Evolutionary conservation across 495 filamentous ascomycete genomes (phyloP), one percentile per base, ranked within the genome.

Genomic region (Penicillium subrubescens): DNA sequence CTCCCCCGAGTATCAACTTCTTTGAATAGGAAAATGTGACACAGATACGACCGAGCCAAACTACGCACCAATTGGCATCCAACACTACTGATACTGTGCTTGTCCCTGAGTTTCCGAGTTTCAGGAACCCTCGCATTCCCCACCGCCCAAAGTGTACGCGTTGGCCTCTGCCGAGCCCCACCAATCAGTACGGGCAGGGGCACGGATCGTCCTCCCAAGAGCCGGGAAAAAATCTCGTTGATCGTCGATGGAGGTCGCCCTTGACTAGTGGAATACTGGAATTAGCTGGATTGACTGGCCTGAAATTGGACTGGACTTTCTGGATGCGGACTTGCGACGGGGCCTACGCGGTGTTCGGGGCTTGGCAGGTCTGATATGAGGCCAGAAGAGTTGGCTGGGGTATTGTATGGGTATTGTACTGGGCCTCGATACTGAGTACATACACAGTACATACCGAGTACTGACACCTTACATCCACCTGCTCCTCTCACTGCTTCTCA

Each of bases 131-230:
- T 51, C 43, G 29, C 55, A 58, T 48, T 66, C 67, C 27, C 67
- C 65, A 68, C 62, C 35, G 19, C 31, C 29, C 59, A 63, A 48
- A 58, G 39, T 59, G 59, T 63, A 73, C 71, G 68, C 71, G 71
- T 73, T 69, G 59, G 63, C 67, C 35, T 62, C 51, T 53, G 43
- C 59, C 35, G 60, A 59, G 58, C 60, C 27, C 43, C 55, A 33
- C 71, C 71, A 73, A 73, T 73, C 50, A 71, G 19, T 10, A 27
- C 25, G 56, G 43, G 27, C 51, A 56, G 15, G 51, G 39, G 70
- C 67, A 72, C 63, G 67, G 70, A 72, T 72, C 70, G 61, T 71
- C 66, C 21, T 35, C 31, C 31, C 57, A 52, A 59, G 54, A 57
- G 41, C 46, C 55, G 55, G 56, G 31, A 55, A 44, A 53, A 66